Conservation (phyloP, 2,329 filamentous ascomycete genomes). For the Polychaeton citri region DNA sequence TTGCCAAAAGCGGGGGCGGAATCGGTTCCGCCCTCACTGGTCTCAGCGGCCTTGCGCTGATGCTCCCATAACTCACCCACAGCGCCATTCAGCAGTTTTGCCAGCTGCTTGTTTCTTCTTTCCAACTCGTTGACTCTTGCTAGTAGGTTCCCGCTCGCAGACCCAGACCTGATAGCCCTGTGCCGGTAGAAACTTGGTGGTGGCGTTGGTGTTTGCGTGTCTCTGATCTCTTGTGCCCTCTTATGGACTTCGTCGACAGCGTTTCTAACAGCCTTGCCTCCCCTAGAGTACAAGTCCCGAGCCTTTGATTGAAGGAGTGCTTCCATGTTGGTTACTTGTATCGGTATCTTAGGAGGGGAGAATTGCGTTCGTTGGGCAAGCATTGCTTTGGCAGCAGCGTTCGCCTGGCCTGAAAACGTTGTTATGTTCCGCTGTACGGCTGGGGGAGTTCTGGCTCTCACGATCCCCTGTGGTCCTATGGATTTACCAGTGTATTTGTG, state of each 20-base stretch:
- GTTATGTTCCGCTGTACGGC: constrained; percentile 22
- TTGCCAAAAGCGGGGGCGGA: constrained; percentile 12
- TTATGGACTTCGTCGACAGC: constrained; percentile 68
- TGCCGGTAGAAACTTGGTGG: constrained; percentile 26
- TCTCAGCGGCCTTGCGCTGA: constrained; percentile 35
- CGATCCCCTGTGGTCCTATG: constrained; percentile 15
- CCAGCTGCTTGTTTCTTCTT: constrained; percentile 51
- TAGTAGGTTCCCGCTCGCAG: constrained; percentile 3
- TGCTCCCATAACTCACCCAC: constrained; percentile 49
- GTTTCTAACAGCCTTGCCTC: constrained; percentile 68
- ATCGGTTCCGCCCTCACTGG: constrained; percentile 18
- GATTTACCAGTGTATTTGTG: constrained; percentile 51
- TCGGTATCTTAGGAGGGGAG: constrained; percentile 6
- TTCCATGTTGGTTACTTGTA: constrained; percentile 45
- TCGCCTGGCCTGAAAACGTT: constrained; percentile 14
- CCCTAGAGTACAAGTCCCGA: constrained; percentile 57
- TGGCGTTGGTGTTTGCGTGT: constrained; percentile 17
- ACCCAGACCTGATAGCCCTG: constrained; percentile 12
- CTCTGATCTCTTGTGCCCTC: constrained; percentile 57
- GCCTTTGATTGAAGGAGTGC: constrained; percentile 63
- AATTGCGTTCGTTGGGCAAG: constrained; percentile 1
- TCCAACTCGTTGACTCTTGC: constrained; percentile 40
- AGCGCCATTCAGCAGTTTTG: constrained; percentile 54
- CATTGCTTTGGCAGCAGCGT: constrained; percentile 6
- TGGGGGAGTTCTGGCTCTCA: constrained; percentile 17